Evolutionary conservation across 805 yeast species (phyloP), one percentile per base, ranked within the genome.

Genomic region (Sungouiella thailandica): DNA sequence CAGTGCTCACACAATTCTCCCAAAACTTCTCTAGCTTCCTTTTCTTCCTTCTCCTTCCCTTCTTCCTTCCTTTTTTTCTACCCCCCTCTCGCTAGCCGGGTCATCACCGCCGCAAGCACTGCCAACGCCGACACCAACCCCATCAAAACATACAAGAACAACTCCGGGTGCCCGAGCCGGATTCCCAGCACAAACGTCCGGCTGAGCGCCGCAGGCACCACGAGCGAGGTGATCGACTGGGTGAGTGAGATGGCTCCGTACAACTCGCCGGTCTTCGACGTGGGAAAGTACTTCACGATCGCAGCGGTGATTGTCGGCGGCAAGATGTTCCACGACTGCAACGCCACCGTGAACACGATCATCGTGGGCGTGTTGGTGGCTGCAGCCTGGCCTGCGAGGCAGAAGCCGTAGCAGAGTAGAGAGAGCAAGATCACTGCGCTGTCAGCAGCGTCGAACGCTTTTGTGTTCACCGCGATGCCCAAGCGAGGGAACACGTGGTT

Each of bases 221-320:
- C 12, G 12, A 30, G 16, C 29, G 29, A 10, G 17, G 12, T 11
- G 9, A 16, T 16, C 16, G 23, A 10, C 34, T 24, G 34, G 12
- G 24, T 17, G 13, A 31, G 17, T 14, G 29, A 10, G 12, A 31
- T 7, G 11, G 28, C 34, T 5, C 34, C 34, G 17, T 24, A 31
- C 11, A 25, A 12, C 34, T 25, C 29, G 17, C 34, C 34, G 5
- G 19, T 13, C 7, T 18, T 17, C 19, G 24, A 18, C 7, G 28
- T 5, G 10, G 34, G 29, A 12, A 19, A 18, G 24, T 16, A 17
- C 22, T 31, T 31, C 13, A 17, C 12, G 19, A 31, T 7, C 11
- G 34, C 24, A 22, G 32, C 19, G 17, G 13, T 10, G 14, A 29
- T 5, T 5, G 27, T 10, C 3, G 32, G 32, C 5, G 5, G 5